Evolutionary conservation across 2,329 filamentous ascomycete genomes (phyloP).

Genomic region (Lachnellula cervina): DNA sequence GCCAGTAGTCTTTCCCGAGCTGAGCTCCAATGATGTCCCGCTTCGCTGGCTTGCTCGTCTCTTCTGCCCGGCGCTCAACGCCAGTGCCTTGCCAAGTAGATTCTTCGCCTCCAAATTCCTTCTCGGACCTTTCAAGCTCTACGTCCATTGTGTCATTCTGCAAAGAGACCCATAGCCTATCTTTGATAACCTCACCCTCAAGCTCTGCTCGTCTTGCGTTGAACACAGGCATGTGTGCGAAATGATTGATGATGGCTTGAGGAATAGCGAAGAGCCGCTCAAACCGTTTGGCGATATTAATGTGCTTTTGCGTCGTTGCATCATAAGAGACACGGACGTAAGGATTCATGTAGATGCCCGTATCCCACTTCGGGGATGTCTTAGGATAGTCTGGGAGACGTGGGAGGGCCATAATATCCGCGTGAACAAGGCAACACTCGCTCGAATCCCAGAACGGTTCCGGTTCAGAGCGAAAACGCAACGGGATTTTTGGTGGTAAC

Average conservation of each 20-base stretch:
- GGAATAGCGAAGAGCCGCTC: conserved; percentile 59
- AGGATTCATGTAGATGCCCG: conserved; percentile 69
- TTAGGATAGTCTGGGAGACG: conserved; percentile 6
- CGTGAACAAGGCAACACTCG: conserved; percentile 57
- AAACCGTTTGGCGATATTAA: conserved; percentile 53
- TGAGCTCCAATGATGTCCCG: conserved; percentile 21
- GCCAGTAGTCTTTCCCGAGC: conserved; percentile 24
- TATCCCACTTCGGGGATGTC: conserved; percentile 28
- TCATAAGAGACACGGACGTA: conserved; percentile 69
- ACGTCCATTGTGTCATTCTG: conserved; percentile 23
- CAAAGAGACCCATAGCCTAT: conserved; percentile 45
- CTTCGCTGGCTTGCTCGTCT: conserved; percentile 1
- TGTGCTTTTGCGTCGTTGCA: conserved; percentile 46
- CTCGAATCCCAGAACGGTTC: conserved; percentile 60
- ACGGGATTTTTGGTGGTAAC: conserved; percentile 12
- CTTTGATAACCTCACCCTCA: conserved; percentile 49
- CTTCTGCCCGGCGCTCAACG: background rate
- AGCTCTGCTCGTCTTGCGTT: conserved; percentile 58
- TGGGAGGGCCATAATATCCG: conserved; percentile 38
- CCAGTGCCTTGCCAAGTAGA: conserved; percentile 5
- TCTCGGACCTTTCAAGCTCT: conserved; percentile 22
- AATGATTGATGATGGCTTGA: conserved; percentile 52
- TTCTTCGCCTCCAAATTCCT: conserved; percentile 18
- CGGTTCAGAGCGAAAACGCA: conserved; percentile 49
- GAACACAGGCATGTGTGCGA: conserved; percentile 51